Base-by-base conservation (phyloP, 2,329 filamentous ascomycete species). In the Xylaria sp. region DNA sequence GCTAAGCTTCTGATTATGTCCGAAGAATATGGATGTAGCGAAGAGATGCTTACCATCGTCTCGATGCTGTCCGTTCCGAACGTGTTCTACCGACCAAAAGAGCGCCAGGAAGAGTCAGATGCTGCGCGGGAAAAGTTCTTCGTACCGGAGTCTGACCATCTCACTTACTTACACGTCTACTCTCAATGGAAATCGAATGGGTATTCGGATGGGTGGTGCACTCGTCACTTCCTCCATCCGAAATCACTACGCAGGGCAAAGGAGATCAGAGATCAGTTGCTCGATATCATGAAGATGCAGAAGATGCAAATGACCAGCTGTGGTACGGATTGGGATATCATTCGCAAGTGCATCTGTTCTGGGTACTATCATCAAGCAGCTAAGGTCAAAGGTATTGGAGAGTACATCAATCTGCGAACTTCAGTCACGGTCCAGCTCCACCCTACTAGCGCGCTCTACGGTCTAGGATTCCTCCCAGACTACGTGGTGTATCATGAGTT, bases 331-430 rank as follows among this genome's bases (percentile, higher is more conserved):
- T 98, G 96, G 92, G 97, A 99, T 79, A 85, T 97, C 10, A 94
- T 98, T 66, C 91, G 96, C 71, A 95, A 96, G 81, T 98, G 95
- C 80, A 97, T 99, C 78, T 99, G 97, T 84, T 94, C 93, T 0
- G 96, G 96, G 13, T 99, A 97, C 84, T 99, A 98, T 82, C 95
- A 98, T 78, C 96, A 99, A 83, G 96, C 96, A 6, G 96, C 96
- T 37, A 94, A 94, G 76, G 94, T 97, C 72, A 97, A 97, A 82
- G 97, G 96, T 2, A 93, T 98, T 18, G 96, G 96, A 75, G 97
- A 99, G 82, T 99, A 98, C 83, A 91, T 97, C 82, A 99, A 99
- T 80, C 86, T 99, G 44, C 91, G 96, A 25, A 99, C 96, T 0
- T 96, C 93, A 76, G 94, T 99, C 2, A 94, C 92, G 1, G 93